Evolutionary conservation across 176 grass and related monocot genomes (phyloP).

Genomic region (bread wheat (Triticum aestivum)): IWGSC_CS_RefSeq_v2.1 NC_057808.1:74362497-74362996

Average conservation of each 20-base stretch:
- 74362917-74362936: slow-evolving; percentile 11
- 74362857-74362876: not conserved
- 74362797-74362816: not conserved
- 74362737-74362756: not conserved
- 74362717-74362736: not conserved
- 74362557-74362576: slow-evolving; percentile 15
- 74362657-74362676: not conserved
- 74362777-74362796: not conserved
- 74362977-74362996: not conserved
- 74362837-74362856: not conserved
- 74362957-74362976: slow-evolving; percentile 14
- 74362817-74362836: not conserved
- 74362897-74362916: slow-evolving; percentile 33
- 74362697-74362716: not conserved
- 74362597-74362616: not conserved
- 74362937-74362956: slow-evolving; percentile 15
- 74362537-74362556: slow-evolving; percentile 58
- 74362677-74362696: not conserved
- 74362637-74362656: not conserved
- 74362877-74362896: slow-evolving; percentile 6
- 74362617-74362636: not conserved
- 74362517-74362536: slow-evolving; percentile 55
- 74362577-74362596: slow-evolving; percentile 8
- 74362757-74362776: not conserved
- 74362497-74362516: slow-evolving; percentile 50